Evolutionary conservation across 345 rosid species (phyloP).

Genomic region (Erodium maritimum): DNA sequence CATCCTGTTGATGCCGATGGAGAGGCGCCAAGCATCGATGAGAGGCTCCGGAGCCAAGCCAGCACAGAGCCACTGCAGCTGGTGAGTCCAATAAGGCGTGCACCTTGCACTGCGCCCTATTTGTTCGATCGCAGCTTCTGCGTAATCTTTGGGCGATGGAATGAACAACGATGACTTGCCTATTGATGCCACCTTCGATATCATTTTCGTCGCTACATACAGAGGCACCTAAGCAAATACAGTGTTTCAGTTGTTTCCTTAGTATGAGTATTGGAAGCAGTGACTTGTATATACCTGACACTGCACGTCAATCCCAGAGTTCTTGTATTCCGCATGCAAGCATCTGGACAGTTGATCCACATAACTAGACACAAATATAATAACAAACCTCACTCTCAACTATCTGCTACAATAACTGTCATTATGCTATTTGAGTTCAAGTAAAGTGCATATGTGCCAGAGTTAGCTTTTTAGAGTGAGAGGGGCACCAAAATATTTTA

Average conservation of each 20-base stretch:
- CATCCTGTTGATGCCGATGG: conserved; percentile 45
- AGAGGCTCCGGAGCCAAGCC: conserved; percentile 33
- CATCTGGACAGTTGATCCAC: conserved; percentile 67
- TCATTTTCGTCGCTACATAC: conserved; percentile 77
- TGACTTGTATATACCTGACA: conserved; percentile 48
- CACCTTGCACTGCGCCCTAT: conserved; percentile 56
- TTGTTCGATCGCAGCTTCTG: conserved; percentile 32
- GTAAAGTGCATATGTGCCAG: too few relatives aligned
- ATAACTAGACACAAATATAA: conserved; percentile 26
- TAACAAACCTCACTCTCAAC: too few relatives aligned
- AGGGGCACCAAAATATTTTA: too few relatives aligned
- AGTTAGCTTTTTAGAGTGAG: too few relatives aligned
- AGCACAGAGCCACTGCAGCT: conserved; percentile 60
- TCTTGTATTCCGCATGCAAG: conserved; percentile 55
- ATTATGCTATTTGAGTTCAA: too few relatives aligned
- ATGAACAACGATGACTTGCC: conserved; percentile 37
- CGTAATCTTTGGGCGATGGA: conserved; percentile 54
- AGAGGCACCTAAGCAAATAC: conserved; percentile 40
- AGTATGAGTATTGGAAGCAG: too few relatives aligned
- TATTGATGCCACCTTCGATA: conserved; percentile 40
- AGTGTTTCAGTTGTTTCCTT: too few relatives aligned
- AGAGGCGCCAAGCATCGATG: conserved; percentile 74
- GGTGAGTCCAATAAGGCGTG: conserved; percentile 75
- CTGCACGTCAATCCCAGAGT: conserved; percentile 60
- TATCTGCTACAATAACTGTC: too few relatives aligned